Conservation (phyloP, 495 filamentous ascomycete genomes). For the Podospora anserina region DNA sequence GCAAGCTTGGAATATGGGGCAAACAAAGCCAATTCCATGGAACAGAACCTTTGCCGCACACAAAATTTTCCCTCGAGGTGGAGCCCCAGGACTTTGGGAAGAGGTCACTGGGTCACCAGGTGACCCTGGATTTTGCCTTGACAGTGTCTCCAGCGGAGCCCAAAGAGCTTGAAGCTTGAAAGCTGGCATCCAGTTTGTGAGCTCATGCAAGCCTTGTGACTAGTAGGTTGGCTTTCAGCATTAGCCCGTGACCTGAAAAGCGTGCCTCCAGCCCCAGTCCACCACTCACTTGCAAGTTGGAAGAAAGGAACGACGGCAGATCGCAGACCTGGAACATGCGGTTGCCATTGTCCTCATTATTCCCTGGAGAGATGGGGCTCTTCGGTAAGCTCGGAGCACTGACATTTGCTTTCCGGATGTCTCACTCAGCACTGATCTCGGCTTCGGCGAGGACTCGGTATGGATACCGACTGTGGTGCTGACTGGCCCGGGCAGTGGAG, state of each 20-base stretch:
- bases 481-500: background rate
- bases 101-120: background rate
- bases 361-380: background rate
- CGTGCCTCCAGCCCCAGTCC: background rate
- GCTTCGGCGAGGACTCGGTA: background rate
- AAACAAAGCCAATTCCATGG: conserved; percentile 5
- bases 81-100: background rate
- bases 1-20: conserved; percentile 1
- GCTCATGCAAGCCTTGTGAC: conserved; percentile 2
- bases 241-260: background rate
- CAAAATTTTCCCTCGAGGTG: background rate
- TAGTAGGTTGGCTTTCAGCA: background rate
- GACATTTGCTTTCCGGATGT: background rate
- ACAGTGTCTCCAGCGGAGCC: background rate
- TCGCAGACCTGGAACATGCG: background rate
- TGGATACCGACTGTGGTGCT: background rate
- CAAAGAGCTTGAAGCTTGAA: background rate
- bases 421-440: background rate
- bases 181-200: background rate
- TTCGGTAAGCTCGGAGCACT: background rate
- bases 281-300: background rate
- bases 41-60: conserved; percentile 2
- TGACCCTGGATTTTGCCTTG: background rate
- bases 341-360: too few species aligned
- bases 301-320: background rate